Evolutionary conservation across 2,329 filamentous ascomycete genomes (phyloP).

Genomic region (Alternaria dauci): DNA sequence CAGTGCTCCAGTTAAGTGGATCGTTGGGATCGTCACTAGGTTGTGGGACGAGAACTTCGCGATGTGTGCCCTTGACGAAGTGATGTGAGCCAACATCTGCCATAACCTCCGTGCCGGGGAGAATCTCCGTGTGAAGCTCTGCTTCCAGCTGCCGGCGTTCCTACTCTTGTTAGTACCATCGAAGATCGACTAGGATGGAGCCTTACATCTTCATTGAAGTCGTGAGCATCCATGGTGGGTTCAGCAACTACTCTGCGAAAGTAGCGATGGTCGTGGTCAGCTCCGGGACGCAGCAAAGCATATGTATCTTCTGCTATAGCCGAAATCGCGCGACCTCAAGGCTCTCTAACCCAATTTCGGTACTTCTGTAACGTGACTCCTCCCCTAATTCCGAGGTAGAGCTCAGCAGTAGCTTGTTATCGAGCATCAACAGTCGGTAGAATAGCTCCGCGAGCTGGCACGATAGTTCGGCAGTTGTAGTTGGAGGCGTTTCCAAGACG

Average conservation of each 20-base stretch:
- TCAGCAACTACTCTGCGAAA: not conserved
- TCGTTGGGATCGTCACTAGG: conserved; percentile 61
- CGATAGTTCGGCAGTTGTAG: conserved; percentile 1
- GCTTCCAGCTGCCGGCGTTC: conserved; percentile 58
- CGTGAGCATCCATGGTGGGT: conserved; percentile 16
- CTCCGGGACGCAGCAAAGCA: not conserved
- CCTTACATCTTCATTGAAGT: conserved; percentile 22
- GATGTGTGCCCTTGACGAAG: conserved; percentile 64
- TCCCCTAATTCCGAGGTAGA: not conserved
- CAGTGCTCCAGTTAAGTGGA: conserved; percentile 62
- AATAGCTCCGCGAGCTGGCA: not conserved
- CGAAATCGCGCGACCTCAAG: not conserved
- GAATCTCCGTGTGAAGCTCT: conserved; percentile 62
- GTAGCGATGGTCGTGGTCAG: not conserved
- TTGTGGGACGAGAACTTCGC: conserved; percentile 63
- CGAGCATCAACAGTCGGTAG: not conserved
- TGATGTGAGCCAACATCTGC: conserved; percentile 68
- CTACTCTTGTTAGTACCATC: conserved; percentile 30
- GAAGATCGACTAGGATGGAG: not conserved
- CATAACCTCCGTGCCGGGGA: conserved; percentile 69
- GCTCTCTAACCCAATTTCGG: not conserved
- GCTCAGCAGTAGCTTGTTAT: not conserved
- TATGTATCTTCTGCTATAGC: not conserved
- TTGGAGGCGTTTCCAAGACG: not conserved
- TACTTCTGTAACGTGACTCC: not conserved